Evolutionary conservation across 2,329 filamentous ascomycete genomes (phyloP).

Genomic region (Orbilia ellipsospora): DNA sequence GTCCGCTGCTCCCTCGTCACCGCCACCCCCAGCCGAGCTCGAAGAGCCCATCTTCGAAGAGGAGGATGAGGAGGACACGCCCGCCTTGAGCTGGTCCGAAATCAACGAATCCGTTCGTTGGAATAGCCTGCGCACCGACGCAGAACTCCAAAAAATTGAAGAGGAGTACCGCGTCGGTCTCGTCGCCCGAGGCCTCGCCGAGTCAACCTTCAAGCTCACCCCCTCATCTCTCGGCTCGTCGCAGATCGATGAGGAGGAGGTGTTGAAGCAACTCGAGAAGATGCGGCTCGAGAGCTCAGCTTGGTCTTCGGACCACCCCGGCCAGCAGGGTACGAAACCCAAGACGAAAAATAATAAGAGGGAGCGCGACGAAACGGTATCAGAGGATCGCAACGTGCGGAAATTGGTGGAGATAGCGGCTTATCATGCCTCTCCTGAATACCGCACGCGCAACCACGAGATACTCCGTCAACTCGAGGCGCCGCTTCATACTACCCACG

Average conservation of each 20-base stretch:
- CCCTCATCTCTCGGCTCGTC: neutral
- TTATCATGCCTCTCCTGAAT: slow-evolving; percentile 27
- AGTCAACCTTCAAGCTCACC: neutral
- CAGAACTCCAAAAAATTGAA: slow-evolving; percentile 29
- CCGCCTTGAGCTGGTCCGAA: slow-evolving; percentile 1
- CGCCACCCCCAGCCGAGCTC: neutral
- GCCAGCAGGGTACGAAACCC: neutral
- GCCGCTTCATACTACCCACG: neutral
- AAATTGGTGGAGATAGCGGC: slow-evolving; percentile 20
- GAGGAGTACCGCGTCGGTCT: slow-evolving; percentile 32
- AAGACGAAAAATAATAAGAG: neutral
- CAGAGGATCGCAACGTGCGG: neutral
- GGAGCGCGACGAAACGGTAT: neutral
- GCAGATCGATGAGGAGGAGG: neutral
- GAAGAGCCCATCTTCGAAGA: neutral
- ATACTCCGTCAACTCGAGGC: slow-evolving; percentile 9
- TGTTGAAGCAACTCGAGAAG: slow-evolving; percentile 13
- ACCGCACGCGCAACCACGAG: slow-evolving; percentile 1
- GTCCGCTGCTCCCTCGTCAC: neutral
- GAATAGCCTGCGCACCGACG: slow-evolving; percentile 23
- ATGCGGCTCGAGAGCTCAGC: slow-evolving; percentile 34
- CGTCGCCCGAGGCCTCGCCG: slow-evolving; percentile 21
- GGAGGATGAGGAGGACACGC: too few species aligned
- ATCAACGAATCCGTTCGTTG: slow-evolving; percentile 23
- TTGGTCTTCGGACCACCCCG: neutral